A percentile compares a stretch with the other conserved stretches of the same genome.
Conservation (phyloP, 352 stramenopile species). For the Phytophthora boehmeriae region DNA sequence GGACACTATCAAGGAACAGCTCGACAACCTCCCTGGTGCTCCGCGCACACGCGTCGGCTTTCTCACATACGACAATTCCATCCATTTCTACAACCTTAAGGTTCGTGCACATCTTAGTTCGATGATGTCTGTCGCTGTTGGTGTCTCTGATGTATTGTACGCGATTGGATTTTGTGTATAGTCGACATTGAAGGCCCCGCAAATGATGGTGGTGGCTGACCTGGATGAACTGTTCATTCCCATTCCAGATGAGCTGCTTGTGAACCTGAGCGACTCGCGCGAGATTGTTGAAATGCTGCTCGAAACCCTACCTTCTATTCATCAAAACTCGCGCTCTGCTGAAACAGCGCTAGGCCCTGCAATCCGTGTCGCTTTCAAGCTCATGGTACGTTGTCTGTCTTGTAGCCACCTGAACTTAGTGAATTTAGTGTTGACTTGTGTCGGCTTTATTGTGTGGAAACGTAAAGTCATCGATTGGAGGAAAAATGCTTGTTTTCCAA, state of each 20-base stretch:
- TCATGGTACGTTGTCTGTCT: constrained; percentile 94
- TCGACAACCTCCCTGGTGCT: constrained; percentile 77
- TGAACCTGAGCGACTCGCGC: constrained; percentile 96
- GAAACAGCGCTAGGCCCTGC: constrained; percentile 84
- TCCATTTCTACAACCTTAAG: constrained; percentile 93
- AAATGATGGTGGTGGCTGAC: constrained; percentile 91
- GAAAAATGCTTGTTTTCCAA: constrained; percentile 91
- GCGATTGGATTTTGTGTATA: constrained; percentile 35
- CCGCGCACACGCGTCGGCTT: constrained; percentile 85
- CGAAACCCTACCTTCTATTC: constrained; percentile 93
- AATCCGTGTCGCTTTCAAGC: constrained; percentile 96
- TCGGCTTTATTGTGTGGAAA: constrained; percentile 5
- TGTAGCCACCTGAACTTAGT: constrained; percentile 57
- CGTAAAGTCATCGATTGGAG: constrained; percentile 76
- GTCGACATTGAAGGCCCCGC: constrained; percentile 80
- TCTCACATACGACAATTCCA: constrained; percentile 84
- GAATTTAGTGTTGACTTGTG: constrained; percentile 24
- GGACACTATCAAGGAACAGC: constrained; percentile 81
- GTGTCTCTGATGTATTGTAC: constrained; percentile 56
- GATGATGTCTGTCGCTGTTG: not conserved
- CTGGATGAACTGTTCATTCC: constrained; percentile 90
- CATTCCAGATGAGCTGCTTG: constrained; percentile 97
- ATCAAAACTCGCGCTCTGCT: constrained; percentile 76
- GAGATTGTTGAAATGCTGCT: constrained; percentile 95
- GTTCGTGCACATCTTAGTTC: constrained; percentile 25